Evolutionary conservation across 202 grass and related monocot genomes (phyloP).

Genomic region (Setaria italica): DNA sequence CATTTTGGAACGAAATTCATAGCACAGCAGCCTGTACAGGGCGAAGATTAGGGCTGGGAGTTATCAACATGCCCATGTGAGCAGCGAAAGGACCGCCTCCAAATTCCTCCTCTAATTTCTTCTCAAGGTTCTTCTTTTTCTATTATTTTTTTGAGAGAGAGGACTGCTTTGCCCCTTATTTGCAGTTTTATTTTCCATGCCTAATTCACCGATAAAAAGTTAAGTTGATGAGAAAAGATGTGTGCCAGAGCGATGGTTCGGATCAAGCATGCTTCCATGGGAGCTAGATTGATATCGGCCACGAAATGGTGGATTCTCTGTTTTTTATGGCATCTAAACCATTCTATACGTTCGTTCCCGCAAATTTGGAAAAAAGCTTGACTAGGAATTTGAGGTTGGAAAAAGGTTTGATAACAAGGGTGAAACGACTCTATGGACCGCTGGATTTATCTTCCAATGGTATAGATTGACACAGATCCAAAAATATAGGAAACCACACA

Average conservation of each 20-base stretch:
- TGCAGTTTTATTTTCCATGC: neutral
- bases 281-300: neutral
- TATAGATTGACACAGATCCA: neutral
- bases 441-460: neutral
- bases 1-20: conserved; percentile 36
- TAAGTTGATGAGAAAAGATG: neutral
- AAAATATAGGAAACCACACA: neutral
- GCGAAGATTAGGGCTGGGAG: neutral
- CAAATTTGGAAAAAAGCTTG: conserved; percentile 29
- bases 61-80: conserved; percentile 54
- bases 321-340: neutral
- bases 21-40: neutral
- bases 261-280: neutral
- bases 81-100: conserved; percentile 18
- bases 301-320: neutral
- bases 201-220: neutral
- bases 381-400: neutral
- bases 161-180: neutral
- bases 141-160: neutral
- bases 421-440: neutral
- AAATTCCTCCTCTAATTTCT: neutral
- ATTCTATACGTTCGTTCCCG: neutral
- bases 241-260: fast-evolving
- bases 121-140: neutral
- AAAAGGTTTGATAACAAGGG: conserved; percentile 23